Conservation (phyloP, 352 stramenopile genomes). For the Globisporangium nagaii region DNA sequence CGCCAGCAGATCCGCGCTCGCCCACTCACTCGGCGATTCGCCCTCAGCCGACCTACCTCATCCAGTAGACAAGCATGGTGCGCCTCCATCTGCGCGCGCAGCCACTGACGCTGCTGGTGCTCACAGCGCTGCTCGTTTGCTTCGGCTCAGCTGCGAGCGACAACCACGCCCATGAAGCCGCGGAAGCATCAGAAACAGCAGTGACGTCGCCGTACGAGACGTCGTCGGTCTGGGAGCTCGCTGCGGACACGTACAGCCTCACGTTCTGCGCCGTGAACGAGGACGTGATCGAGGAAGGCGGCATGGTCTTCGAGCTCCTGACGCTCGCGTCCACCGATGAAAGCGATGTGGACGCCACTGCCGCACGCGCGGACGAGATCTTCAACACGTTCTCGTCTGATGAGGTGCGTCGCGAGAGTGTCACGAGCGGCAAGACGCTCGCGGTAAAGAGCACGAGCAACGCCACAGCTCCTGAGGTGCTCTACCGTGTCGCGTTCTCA, state of each 20-base stretch:
- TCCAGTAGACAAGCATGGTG: background rate
- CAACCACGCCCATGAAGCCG: background rate
- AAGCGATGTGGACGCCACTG: slow-evolving; percentile 2
- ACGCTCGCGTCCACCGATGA: background rate
- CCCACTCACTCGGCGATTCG: background rate
- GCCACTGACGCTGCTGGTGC: background rate
- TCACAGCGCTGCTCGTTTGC: no score
- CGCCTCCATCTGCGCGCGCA: background rate
- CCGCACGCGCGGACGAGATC: background rate
- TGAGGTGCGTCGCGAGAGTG: slow-evolving; percentile 2
- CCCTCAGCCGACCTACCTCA: background rate
- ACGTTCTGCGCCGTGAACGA: slow-evolving; percentile 4
- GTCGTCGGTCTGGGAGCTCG: slow-evolving; percentile 1
- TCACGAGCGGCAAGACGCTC: background rate
- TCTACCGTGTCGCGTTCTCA: slow-evolving; percentile 20
- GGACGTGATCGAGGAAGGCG: background rate
- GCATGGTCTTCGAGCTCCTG: slow-evolving; percentile 10
- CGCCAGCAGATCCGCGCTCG: no score
- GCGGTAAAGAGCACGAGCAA: slow-evolving; percentile 2
- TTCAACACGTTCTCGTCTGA: slow-evolving; percentile 7
- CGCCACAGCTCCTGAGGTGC: slow-evolving; percentile 1
- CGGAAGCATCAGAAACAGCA: background rate
- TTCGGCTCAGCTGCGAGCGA: background rate
- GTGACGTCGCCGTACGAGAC: background rate
- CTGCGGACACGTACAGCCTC: slow-evolving; percentile 2